A percentile compares a stretch with the other conserved stretches of the same genome.
These are phyloP conservation scores for Agrostemma githago DNA, from an alignment of 148 eudicot species.

Conservation along the genomic window DNA sequence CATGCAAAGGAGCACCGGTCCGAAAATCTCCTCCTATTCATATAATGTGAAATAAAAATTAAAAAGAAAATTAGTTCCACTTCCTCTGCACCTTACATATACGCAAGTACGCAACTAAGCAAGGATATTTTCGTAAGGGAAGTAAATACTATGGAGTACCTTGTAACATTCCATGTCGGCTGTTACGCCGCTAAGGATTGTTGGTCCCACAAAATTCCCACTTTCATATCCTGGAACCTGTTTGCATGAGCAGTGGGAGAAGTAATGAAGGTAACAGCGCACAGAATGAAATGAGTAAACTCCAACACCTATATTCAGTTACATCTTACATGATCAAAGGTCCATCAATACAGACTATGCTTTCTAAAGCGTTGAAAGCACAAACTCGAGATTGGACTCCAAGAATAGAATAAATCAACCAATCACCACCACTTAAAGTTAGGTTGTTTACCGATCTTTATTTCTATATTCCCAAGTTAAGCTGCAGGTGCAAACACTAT, in stretches of 20 bases:
- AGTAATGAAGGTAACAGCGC: not conserved
- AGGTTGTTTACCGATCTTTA: not conserved
- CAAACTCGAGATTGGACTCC: not conserved
- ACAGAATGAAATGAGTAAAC: not conserved
- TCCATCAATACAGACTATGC: not conserved
- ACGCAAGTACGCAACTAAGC: not conserved
- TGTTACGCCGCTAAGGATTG: conserved; percentile 78
- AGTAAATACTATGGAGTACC: conserved; percentile 33
- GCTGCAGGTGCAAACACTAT: not conserved
- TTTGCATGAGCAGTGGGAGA: conserved; percentile 7
- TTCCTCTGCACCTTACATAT: not conserved
- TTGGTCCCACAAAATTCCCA: conserved; percentile 94
- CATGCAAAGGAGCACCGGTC: conserved; percentile 96
- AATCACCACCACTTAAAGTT: not conserved
- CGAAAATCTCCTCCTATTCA: conserved; percentile 92
- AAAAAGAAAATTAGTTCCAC: not conserved
- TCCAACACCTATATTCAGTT: not conserved
- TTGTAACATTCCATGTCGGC: conserved; percentile 94
- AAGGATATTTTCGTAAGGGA: not conserved
- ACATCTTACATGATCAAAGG: not conserved
- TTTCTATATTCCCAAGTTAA: not conserved
- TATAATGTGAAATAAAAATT: not conserved
- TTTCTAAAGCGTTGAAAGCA: not conserved
- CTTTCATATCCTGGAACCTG: conserved; percentile 92
- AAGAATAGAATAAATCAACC: not conserved